Percentiles rank a stretch among this genome's conserved stretches.
These are phyloP conservation scores for Sphagnum tenellum DNA, from an alignment of 225 moss, liverwort and hornwort species.

Conservation along the genomic window DNA sequence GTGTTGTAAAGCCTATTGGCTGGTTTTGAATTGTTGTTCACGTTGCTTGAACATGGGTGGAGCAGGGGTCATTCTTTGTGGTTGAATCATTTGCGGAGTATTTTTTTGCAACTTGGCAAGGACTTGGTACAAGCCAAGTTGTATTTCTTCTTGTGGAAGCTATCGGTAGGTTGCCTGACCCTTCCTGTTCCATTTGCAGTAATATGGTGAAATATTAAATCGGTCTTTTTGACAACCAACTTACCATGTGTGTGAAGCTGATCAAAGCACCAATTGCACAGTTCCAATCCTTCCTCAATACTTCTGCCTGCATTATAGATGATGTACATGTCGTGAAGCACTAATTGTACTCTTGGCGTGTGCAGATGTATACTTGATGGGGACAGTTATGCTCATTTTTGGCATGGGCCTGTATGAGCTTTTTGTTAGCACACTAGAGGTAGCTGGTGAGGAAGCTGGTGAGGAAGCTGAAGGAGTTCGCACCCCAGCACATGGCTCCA, in stretches of 20 bases:
- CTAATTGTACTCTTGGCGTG: not conserved
- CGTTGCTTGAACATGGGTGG: slow-evolving; percentile 1
- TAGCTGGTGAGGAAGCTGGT: slow-evolving; percentile 26
- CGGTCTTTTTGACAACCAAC: no score
- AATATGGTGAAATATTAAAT: no score
- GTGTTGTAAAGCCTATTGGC: not conserved
- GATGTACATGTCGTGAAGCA: no score
- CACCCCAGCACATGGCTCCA: slow-evolving; percentile 61
- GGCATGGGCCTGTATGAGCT: slow-evolving; percentile 99
- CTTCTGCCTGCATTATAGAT: no score
- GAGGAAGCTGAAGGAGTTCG: slow-evolving; percentile 4
- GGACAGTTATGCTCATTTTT: slow-evolving; percentile 99
- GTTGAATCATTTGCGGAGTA: slow-evolving; percentile 56
- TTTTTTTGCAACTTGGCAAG: slow-evolving; percentile 59
- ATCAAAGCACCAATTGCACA: no score
- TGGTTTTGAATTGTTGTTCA: not conserved
- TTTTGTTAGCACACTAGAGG: slow-evolving; percentile 74
- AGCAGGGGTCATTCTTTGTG: slow-evolving; percentile 75
- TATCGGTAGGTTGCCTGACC: slow-evolving; percentile 34
- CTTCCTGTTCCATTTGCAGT: not conserved
- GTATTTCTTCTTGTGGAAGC: slow-evolving; percentile 96
- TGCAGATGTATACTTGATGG: slow-evolving; percentile 90
- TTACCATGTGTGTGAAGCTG: no score
- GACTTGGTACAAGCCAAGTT: slow-evolving; percentile 68
- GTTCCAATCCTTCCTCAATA: no score